Evolutionary conservation across 805 yeast genomes (phyloP), one percentile per base, ranked within the genome.

Genomic region (Metschnikowia reukaufii): DNA sequence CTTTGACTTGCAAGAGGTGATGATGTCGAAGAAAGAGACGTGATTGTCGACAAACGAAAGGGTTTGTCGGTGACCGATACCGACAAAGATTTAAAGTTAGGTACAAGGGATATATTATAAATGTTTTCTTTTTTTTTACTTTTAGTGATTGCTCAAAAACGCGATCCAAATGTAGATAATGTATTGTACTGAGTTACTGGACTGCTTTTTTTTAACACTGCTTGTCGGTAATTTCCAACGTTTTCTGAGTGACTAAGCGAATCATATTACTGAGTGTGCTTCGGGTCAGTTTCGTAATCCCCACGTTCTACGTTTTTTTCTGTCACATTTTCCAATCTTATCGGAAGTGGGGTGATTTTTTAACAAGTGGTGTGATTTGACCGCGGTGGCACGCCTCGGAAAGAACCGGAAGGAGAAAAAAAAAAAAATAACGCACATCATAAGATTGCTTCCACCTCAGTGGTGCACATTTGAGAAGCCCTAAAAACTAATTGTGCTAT

Each of bases 1-100:
- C 16, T 81, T 71, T 57, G 74, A 67, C 42, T 64, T 72, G 55
- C 86, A 81, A 67, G 74, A 73, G 55, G 65, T 69, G 49, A 65
- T 66, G 57, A 60, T 74, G 65, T 70, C 66, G 42, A 53, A 55
- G 56, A 72, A 72, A 61, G 67, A 65, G 48, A 50, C 49, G 17
- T 54, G 44, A 36, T 9, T 15, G 32, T n/a, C 10, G 30, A 21
- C 33, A 17, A 20, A 17, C 10, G 12, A 6, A 7, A n/a, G 36
- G 41, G 42, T 35, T 23, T n/a, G 44, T 31, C 41, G 37, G 18
- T 31, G 34, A 13, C 31, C 35, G 20, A 23, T 33, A 37, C 33
- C 35, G 38, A 27, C 33, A 16, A 35, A 38, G 33, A 27, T 13
- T 10, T 23, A 25, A 9, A 36, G 10, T 16, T 36, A 32, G 40